Conservation (phyloP, 257 asterid genomes). For the Nicotiana sylvestris region DNA sequence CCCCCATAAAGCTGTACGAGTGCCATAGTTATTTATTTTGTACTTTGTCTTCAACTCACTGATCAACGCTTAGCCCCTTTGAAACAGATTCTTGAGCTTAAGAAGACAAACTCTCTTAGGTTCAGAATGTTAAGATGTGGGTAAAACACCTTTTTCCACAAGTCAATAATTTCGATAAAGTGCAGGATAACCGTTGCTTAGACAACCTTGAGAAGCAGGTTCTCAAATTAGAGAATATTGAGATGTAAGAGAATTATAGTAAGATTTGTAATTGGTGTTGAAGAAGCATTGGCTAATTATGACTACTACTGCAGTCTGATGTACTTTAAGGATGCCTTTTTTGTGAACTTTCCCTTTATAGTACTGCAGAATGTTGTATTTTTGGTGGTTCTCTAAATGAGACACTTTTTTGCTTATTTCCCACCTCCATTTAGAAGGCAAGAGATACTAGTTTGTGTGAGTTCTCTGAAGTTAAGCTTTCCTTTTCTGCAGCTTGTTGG, state of each 20-base stretch:
- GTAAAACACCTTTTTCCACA: background rate
- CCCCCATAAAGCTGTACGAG: background rate
- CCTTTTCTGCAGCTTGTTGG: conserved; percentile 34
- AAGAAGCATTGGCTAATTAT: background rate
- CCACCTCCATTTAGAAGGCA: background rate
- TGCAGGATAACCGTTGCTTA: background rate
- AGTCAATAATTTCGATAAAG: background rate
- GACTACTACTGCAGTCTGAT: background rate
- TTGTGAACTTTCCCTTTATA: background rate
- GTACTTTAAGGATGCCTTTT: background rate
- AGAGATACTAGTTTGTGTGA: background rate
- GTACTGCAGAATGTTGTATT: background rate
- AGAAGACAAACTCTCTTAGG: background rate
- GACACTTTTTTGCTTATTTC: background rate
- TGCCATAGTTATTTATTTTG: background rate
- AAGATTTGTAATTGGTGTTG: background rate
- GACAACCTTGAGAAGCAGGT: background rate
- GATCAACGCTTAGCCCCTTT: background rate
- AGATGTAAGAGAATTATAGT: background rate
- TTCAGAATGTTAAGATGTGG: background rate
- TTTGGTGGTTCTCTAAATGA: background rate
- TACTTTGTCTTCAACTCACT: background rate
- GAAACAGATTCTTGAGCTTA: background rate
- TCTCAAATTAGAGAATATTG: background rate
- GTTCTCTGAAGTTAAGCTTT: background rate